Evolutionary conservation across 495 filamentous ascomycete species (phyloP), one percentile per base, ranked within the genome.

Genomic region (Penicillium atrosanguineum): DNA sequence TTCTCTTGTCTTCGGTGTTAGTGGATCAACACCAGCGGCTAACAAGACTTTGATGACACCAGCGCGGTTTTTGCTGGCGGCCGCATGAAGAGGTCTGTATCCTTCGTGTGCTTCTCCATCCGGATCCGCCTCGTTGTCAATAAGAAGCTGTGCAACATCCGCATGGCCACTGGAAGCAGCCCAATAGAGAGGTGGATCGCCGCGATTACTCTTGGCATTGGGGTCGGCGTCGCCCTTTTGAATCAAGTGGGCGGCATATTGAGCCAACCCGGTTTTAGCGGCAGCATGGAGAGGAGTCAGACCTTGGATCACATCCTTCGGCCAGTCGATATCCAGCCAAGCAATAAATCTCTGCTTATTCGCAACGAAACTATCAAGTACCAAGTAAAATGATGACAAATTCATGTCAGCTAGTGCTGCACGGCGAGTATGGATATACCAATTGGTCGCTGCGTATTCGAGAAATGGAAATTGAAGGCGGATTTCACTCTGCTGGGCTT

Each of bases 71-170:
- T 50, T 25, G 14, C 14, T 47, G 11, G 65, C 67, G 38, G 69
- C 70, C 18, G 49, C 14, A 50, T 74, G 68, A 21, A 73, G 41
- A 6, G 67, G 65, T 38, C 59, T 61, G 7, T 50, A 41, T 46
- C 69, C 65, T 40, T 44, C 11, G 18, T 49, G 23, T 12, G 56
- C 56, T 19, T 61, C 41, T 26, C 12, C 41, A 46, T 64, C 56
- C 5, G 56, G 44, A 15, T 62, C 47, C 14, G 61, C 62, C 3
- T 64, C 67, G 47, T 50, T 44, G 7, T 64, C 21, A 19, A 71
- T 36, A 14, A 73, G 56, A 18, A 66, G 3, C n/a, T 48, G 19
- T 5, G 59, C 55, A 36, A 63, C 50, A 14, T 57, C 57, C 3
- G 31, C 42, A 45, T 69, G 55, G 8, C 69, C 64, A 45, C 20